These are phyloP conservation scores for Thozetella sp. DNA, from an alignment of 495 filamentous ascomycete genomes.

Conservation along the genomic window DNA sequence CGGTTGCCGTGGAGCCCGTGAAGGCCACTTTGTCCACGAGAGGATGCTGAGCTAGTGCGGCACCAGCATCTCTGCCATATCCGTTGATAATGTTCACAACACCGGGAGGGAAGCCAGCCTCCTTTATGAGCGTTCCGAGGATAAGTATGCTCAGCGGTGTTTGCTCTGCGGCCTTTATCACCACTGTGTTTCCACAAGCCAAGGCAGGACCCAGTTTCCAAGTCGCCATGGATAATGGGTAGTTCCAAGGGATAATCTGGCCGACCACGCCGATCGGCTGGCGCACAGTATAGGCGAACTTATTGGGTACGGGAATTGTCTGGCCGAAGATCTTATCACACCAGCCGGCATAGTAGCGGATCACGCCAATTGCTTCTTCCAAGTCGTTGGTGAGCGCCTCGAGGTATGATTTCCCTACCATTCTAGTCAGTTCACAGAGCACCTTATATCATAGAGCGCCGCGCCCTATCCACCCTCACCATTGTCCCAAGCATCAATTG, in stretches of 20 bases:
- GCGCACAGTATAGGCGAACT: slow-evolving; percentile 89
- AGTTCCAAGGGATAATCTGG: slow-evolving; percentile 96
- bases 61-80: slow-evolving; percentile 76
- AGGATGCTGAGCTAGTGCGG: slow-evolving; percentile 76
- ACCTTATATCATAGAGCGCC: too few relatives aligned
- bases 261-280: slow-evolving; percentile 91
- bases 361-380: slow-evolving; percentile 63
- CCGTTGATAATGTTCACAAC: slow-evolving; percentile 93
- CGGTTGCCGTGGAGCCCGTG: slow-evolving; percentile 85
- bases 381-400: slow-evolving; percentile 76
- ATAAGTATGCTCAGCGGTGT: slow-evolving; percentile 87
- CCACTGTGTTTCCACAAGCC: slow-evolving; percentile 84
- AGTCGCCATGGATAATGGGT: slow-evolving; percentile 86
- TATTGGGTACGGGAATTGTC: slow-evolving; percentile 79
- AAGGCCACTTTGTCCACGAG: slow-evolving; percentile 93
- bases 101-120: slow-evolving; percentile 94
- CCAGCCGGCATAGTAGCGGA: slow-evolving; percentile 90
- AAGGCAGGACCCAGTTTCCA: slow-evolving; percentile 95
- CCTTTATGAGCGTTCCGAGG: slow-evolving; percentile 77
- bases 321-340: slow-evolving; percentile 93
- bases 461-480: too few relatives aligned
- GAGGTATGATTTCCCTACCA: slow-evolving; percentile 80
- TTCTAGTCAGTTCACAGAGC: too few relatives aligned
- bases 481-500: slow-evolving; percentile 96
- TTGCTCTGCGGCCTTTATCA: slow-evolving; percentile 92